Percentiles rank a stretch among this genome's conserved stretches.
Evolutionary conservation across 768 basidiomycete species (phyloP).

Genomic region (Exidia glandulosa): DNA sequence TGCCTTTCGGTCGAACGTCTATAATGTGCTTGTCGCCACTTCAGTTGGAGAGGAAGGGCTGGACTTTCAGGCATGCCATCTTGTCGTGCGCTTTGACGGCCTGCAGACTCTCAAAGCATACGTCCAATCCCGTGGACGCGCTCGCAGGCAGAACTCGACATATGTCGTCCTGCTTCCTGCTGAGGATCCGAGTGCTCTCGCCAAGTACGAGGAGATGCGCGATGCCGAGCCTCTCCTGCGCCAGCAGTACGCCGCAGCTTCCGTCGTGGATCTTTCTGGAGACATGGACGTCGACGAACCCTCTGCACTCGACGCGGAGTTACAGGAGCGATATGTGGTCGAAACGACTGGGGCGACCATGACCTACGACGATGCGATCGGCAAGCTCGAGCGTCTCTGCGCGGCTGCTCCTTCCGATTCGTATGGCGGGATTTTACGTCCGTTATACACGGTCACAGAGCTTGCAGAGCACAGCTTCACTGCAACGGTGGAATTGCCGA

Average conservation of each 20-base stretch:
- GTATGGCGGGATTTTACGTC: slow-evolving; percentile 50
- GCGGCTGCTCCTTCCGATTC: slow-evolving; percentile 61
- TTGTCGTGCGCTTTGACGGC: slow-evolving; percentile 77
- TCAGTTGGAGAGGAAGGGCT: slow-evolving; percentile 88
- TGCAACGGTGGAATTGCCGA: slow-evolving; percentile 51
- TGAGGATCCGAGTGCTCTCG: slow-evolving; percentile 41
- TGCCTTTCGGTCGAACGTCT: slow-evolving; percentile 49
- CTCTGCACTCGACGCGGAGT: slow-evolving; percentile 27
- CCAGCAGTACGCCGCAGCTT: slow-evolving; percentile 27
- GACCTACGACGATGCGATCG: slow-evolving; percentile 66
- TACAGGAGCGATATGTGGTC: slow-evolving; percentile 66
- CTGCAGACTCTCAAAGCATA: slow-evolving; percentile 79
- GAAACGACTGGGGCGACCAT: slow-evolving; percentile 64
- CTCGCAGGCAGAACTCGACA: slow-evolving; percentile 61
- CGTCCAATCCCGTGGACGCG: slow-evolving; percentile 81
- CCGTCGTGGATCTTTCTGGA: slow-evolving; percentile 14
- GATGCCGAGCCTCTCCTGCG: slow-evolving; percentile 56
- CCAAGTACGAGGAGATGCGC: slow-evolving; percentile 47
- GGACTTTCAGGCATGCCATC: slow-evolving; percentile 80
- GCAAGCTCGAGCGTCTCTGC: slow-evolving; percentile 65
- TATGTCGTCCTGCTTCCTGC: slow-evolving; percentile 75
- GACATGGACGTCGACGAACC: not conserved
- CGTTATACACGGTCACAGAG: slow-evolving; percentile 46
- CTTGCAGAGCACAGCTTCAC: slow-evolving; percentile 23
- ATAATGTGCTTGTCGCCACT: slow-evolving; percentile 71